phyloP scores from a whole-genome alignment of 768 basidiomycete species.

The Solioccasus polychromus region DNA sequence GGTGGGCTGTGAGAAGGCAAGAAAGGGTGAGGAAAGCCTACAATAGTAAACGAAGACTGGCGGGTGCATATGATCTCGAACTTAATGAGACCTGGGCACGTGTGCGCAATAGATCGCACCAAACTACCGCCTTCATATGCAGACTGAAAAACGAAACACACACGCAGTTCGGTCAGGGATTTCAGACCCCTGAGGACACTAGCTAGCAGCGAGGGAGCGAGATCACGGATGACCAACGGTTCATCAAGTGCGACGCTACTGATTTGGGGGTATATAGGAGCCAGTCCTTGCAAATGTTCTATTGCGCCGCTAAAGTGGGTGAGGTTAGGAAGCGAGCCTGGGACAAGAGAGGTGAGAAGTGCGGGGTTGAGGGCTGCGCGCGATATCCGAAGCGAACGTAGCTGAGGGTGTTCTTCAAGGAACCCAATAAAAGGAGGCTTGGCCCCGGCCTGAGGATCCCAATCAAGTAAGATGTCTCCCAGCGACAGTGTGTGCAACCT shows the following conservation, averaged over 20 bases:
- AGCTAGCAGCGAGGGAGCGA: constrained; percentile 60
- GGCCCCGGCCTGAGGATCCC: constrained; percentile 39
- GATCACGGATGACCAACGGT: constrained; percentile 62
- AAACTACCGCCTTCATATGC: constrained; percentile 73
- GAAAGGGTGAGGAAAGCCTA: constrained; percentile 28
- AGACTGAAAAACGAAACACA: constrained; percentile 67
- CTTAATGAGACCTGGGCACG: constrained; percentile 62
- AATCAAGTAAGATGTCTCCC: constrained; percentile 65
- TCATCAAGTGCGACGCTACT: constrained; percentile 62
- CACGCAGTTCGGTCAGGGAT: constrained; percentile 54
- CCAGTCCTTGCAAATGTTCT: constrained; percentile 62
- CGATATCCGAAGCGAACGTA: constrained; percentile 52
- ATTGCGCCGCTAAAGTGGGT: constrained; percentile 66
- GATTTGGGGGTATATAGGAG: constrained; percentile 44
- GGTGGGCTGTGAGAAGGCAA: background rate
- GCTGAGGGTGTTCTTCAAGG: constrained; percentile 58
- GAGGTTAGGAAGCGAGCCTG: constrained; percentile 45
- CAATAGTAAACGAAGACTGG: constrained; percentile 72
- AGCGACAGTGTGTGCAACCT: constrained; percentile 55
- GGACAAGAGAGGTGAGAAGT: constrained; percentile 49
- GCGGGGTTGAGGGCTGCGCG: constrained; percentile 51
- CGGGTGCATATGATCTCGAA: constrained; percentile 65
- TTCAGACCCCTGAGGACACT: constrained; percentile 56
- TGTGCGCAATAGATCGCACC: constrained; percentile 60
- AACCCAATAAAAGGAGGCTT: constrained; percentile 64